These are phyloP conservation scores for Fraxinus ornus DNA, from an alignment of 305 asterid species.

Conservation along the genomic window DNA sequence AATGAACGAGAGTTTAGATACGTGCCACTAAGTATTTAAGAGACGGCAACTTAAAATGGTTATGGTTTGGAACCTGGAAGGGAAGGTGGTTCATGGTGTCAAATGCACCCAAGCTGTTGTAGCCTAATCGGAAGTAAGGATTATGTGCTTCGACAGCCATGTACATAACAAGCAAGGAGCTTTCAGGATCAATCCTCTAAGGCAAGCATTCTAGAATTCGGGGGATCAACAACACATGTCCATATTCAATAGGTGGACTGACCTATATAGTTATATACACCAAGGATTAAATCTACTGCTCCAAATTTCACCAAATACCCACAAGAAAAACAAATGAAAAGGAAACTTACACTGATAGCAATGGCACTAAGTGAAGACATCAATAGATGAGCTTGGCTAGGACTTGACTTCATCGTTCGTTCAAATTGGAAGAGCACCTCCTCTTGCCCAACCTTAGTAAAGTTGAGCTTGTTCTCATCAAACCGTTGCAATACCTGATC, in stretches of 20 bases:
- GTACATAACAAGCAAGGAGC: too few relatives aligned
- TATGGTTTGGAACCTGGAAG: too few relatives aligned
- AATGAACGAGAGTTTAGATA: too few relatives aligned
- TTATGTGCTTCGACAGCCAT: too few relatives aligned
- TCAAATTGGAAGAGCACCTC: constrained; percentile 77
- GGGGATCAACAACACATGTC: constrained; percentile 84
- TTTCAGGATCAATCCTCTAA: constrained; percentile 36
- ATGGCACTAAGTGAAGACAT: constrained; percentile 60
- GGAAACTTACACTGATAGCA: constrained; percentile 64
- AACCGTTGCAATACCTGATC: constrained; percentile 87
- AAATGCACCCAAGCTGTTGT: too few relatives aligned
- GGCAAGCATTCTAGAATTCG: constrained; percentile 67
- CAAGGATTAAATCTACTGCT: not conserved
- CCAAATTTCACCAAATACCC: not conserved
- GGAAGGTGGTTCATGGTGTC: too few relatives aligned
- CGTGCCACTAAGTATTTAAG: too few relatives aligned
- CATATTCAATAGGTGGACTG: constrained; percentile 88
- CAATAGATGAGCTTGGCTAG: constrained; percentile 55
- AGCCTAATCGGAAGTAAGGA: too few relatives aligned
- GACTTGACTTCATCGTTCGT: constrained; percentile 47
- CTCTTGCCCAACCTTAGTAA: constrained; percentile 79
- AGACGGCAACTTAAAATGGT: too few relatives aligned
- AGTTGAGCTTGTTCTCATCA: constrained; percentile 75
- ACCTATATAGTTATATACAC: constrained; percentile 50
- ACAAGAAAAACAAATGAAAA: not conserved